Conservation (phyloP, 768 basidiomycete genomes). For the Suillus spraguei region DNA sequence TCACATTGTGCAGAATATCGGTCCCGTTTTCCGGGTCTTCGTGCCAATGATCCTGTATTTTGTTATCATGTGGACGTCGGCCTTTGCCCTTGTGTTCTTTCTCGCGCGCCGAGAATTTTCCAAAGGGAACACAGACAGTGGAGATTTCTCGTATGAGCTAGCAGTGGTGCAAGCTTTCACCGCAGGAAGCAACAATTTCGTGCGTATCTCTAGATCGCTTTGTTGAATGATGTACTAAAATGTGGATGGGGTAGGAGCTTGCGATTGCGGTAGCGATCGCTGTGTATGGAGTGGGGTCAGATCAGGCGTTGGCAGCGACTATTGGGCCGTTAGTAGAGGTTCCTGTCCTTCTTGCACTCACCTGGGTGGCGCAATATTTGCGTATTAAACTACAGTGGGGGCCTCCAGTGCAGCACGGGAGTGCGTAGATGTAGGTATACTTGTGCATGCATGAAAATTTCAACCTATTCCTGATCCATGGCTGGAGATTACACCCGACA, state of each 20-base stretch:
- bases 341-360: conserved; percentile 70
- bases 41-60: conserved; percentile 85
- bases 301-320: conserved; percentile 81
- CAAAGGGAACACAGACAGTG: conserved; percentile 5
- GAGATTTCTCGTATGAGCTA: conserved; percentile 59
- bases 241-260: conserved; percentile 52
- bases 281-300: conserved; percentile 74
- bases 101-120: conserved; percentile 39
- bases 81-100: conserved; percentile 59
- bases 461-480: background rate
- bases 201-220: conserved; percentile 31
- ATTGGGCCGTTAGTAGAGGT: conserved; percentile 81
- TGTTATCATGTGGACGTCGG: conserved; percentile 68
- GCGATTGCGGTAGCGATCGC: conserved; percentile 84
- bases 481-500: background rate
- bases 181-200: conserved; percentile 78
- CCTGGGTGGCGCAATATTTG: conserved; percentile 61
- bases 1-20: conserved; percentile 72
- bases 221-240: background rate
- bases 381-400: conserved; percentile 44
- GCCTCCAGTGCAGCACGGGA: background rate
- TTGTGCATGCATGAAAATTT: background rate
- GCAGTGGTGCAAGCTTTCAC: conserved; percentile 82
- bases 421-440: background rate
- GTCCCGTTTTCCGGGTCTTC: conserved; percentile 77